These are phyloP conservation scores for Colletotrichum limetticola DNA, from an alignment of 2,329 filamentous ascomycete genomes.

Conservation along the genomic window DNA sequence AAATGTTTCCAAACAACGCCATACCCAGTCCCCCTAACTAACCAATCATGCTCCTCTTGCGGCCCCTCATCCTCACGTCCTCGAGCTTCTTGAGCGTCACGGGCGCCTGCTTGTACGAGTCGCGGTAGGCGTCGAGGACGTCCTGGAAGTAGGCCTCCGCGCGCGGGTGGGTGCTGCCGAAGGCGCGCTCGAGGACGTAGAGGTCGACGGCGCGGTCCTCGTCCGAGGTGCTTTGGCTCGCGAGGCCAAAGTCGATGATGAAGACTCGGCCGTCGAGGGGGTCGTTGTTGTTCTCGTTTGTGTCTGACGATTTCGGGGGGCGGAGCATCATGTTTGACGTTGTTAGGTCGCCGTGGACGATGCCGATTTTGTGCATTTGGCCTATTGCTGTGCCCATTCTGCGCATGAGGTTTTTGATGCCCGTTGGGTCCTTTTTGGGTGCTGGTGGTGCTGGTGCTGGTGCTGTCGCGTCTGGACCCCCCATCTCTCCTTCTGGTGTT, in stretches of 20 bases:
- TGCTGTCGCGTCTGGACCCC: constrained; percentile 40
- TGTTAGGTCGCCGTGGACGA: constrained; percentile 95
- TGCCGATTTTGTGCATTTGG: constrained; percentile 81
- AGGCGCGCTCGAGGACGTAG: constrained; percentile 94
- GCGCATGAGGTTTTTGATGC: constrained; percentile 72
- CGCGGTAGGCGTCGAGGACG: constrained; percentile 79
- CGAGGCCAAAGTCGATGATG: constrained; percentile 94
- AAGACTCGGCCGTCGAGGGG: constrained; percentile 78
- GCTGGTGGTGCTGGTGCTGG: neutral
- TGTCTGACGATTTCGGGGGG: constrained; percentile 41
- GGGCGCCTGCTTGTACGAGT: constrained; percentile 78
- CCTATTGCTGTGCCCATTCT: constrained; percentile 79
- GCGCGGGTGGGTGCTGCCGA: constrained; percentile 91
- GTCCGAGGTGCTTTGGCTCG: constrained; percentile 81
- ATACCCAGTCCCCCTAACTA: constrained; percentile 49
- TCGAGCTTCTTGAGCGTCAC: constrained; percentile 84
- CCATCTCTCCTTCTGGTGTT: too few species aligned
- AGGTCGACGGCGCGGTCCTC: constrained; percentile 96
- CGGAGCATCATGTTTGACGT: constrained; percentile 96
- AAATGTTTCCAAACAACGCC: neutral
- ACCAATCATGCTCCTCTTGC: constrained; percentile 97
- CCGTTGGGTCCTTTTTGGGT: constrained; percentile 51
- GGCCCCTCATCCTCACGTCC: constrained; percentile 90
- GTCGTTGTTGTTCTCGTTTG: neutral
- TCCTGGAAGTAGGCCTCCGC: constrained; percentile 81